phyloP scores from a whole-genome alignment of 2,329 filamentous ascomycete species.

The Colletotrichum sojae region DNA sequence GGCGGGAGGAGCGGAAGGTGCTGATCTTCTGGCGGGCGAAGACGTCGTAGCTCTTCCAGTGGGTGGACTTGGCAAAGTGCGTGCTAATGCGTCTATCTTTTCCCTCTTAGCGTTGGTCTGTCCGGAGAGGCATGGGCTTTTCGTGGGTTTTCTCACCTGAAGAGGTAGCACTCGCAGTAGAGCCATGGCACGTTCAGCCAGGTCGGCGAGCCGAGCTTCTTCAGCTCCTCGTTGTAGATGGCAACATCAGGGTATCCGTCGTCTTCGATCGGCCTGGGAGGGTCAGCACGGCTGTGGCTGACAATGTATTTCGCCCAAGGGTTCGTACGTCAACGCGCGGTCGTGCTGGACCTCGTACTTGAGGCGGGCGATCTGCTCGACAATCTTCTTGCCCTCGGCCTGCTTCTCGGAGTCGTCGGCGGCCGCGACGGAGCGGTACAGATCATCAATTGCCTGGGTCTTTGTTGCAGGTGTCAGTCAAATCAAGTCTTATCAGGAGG shows the following conservation, averaged over 20 bases:
- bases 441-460: constrained; percentile 94
- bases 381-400: constrained; percentile 88
- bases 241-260: constrained; percentile 83
- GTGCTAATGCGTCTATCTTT: constrained; percentile 78
- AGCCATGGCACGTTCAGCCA: constrained; percentile 94
- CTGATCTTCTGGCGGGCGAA: constrained; percentile 92
- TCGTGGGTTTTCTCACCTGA: constrained; percentile 67
- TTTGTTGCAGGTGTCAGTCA: constrained; percentile 54
- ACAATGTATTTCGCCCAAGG: neutral
- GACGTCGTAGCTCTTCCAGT: constrained; percentile 93
- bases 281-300: constrained; percentile 22
- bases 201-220: constrained; percentile 77
- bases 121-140: neutral
- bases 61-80: constrained; percentile 80
- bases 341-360: constrained; percentile 98
- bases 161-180: constrained; percentile 94
- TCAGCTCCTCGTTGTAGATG: constrained; percentile 88
- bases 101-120: constrained; percentile 36
- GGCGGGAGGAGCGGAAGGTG: constrained; percentile 92
- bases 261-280: constrained; percentile 76
- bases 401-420: constrained; percentile 74
- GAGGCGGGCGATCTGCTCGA: constrained; percentile 82
- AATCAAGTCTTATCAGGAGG: neutral
- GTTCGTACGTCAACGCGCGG: constrained; percentile 78
- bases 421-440: constrained; percentile 80